Percentiles rank a stretch among this genome's conserved stretches.
Conservation (phyloP, 345 rosid species). For the Eutrema japonicum region DNA sequence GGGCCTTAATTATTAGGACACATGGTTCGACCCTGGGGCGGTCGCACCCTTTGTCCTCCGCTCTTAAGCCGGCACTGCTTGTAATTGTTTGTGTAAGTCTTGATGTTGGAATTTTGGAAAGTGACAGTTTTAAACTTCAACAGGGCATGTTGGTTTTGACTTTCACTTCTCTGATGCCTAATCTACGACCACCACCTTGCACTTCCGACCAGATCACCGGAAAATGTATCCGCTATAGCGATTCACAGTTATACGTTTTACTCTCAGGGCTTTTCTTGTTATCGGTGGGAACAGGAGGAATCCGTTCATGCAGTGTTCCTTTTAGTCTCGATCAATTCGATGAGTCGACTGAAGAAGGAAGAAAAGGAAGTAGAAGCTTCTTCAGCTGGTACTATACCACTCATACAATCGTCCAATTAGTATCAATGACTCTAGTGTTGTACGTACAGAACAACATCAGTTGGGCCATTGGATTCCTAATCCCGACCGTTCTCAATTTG, state of each 20-base stretch:
- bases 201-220: conserved; percentile 4
- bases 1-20: too few species aligned
- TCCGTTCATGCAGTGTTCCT: conserved; percentile 78
- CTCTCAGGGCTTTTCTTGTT: conserved; percentile 53
- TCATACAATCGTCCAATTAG: conserved; percentile 59
- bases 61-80: neutral
- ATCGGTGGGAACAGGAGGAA: conserved; percentile 72
- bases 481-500: conserved; percentile 65
- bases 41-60: too few species aligned
- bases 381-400: conserved; percentile 76
- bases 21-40: too few species aligned
- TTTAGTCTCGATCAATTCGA: conserved; percentile 89
- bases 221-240: conserved; percentile 47
- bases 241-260: conserved; percentile 53
- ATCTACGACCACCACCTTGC: conserved; percentile 73
- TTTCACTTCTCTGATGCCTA: conserved; percentile 68
- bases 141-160: conserved; percentile 82
- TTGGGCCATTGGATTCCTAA: conserved; percentile 77
- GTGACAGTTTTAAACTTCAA: conserved; percentile 3
- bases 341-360: conserved; percentile 63
- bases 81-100: neutral
- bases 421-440: conserved; percentile 61
- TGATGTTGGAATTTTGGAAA: neutral
- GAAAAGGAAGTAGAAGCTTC: conserved; percentile 67
- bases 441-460: conserved; percentile 78